These are phyloP conservation scores for Phialemoniopsis sp. DNA, from an alignment of 2,329 filamentous ascomycete genomes.

Conservation along the genomic window DNA sequence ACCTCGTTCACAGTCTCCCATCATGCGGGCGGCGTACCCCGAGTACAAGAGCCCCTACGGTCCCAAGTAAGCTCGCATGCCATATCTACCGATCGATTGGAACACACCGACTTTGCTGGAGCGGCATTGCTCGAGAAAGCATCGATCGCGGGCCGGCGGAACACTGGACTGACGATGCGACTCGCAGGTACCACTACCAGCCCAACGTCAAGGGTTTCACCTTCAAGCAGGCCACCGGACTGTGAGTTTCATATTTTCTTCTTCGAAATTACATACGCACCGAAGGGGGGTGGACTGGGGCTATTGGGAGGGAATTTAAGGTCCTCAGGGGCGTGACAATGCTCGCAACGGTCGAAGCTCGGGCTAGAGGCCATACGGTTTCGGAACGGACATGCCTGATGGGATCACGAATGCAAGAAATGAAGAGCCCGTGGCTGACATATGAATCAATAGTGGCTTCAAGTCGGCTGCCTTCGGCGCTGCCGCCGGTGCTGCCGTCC, in stretches of 20 bases:
- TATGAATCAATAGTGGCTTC: constrained; percentile 34
- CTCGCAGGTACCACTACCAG: constrained; percentile 53
- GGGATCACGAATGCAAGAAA: too few relatives aligned
- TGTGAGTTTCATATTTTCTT: constrained; percentile 44
- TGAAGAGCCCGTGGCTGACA: too few relatives aligned
- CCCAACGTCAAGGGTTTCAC: constrained; percentile 52
- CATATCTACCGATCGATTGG: constrained; percentile 1
- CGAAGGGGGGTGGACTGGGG: too few relatives aligned
- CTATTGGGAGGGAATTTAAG: too few relatives aligned
- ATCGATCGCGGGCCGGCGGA: too few relatives aligned
- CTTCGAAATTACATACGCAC: too few relatives aligned
- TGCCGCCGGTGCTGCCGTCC: constrained; percentile 51
- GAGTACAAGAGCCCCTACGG: constrained; percentile 60
- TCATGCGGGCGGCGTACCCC: constrained; percentile 33
- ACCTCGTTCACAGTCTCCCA: constrained; percentile 33
- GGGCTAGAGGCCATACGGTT: too few relatives aligned
- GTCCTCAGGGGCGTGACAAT: too few relatives aligned
- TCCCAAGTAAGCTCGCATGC: constrained; percentile 53
- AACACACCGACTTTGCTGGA: constrained; percentile 6
- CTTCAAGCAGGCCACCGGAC: constrained; percentile 34
- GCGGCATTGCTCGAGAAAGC: too few relatives aligned
- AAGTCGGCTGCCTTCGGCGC: constrained; percentile 52
- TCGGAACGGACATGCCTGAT: too few relatives aligned
- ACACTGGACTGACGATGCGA: constrained; percentile 17
- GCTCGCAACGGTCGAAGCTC: too few relatives aligned